A percentile compares a stretch with the other conserved stretches of the same genome.
These are phyloP conservation scores for Rhododendron kiyosumense DNA, from an alignment of 148 eudicot species.

Conservation along the genomic window DNA sequence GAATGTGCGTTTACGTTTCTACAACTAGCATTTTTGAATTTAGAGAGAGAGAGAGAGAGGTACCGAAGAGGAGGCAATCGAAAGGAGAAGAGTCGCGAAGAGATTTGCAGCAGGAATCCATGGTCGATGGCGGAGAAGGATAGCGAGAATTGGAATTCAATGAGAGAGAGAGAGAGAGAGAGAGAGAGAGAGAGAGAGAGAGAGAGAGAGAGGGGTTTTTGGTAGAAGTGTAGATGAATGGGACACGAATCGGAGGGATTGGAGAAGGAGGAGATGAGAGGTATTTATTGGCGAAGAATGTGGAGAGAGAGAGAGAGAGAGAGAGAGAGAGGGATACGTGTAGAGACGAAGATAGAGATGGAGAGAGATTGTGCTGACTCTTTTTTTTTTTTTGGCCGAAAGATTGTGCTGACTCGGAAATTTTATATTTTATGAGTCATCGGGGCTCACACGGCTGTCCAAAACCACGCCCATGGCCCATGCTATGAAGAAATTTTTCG, in stretches of 20 bases:
- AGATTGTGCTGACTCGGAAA: background rate
- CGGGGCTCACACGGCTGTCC: background rate
- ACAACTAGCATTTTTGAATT: background rate
- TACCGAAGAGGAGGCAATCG: slow-evolving; percentile 64
- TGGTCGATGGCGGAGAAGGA: background rate
- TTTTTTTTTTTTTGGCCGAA: no score
- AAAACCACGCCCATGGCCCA: background rate
- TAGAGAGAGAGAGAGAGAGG: slow-evolving; percentile 2
- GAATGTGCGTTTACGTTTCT: background rate
- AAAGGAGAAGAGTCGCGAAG: slow-evolving; percentile 51
- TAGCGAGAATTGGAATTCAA: background rate
- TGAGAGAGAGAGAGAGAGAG: background rate
- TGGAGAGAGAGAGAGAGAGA: background rate
- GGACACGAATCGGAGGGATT: background rate
- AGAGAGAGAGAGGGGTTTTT: background rate
- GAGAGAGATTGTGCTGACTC: background rate
- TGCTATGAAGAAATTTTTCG: no score
- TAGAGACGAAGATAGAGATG: background rate
- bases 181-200: background rate
- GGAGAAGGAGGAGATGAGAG: background rate
- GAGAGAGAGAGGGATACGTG: background rate
- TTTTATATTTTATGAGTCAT: background rate
- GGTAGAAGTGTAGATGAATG: background rate
- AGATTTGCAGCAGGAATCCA: slow-evolving; percentile 42
- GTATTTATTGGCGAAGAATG: background rate